Base-by-base conservation (phyloP, 192 early-diverging fungal species). In the Coemansia sp. region DNA sequence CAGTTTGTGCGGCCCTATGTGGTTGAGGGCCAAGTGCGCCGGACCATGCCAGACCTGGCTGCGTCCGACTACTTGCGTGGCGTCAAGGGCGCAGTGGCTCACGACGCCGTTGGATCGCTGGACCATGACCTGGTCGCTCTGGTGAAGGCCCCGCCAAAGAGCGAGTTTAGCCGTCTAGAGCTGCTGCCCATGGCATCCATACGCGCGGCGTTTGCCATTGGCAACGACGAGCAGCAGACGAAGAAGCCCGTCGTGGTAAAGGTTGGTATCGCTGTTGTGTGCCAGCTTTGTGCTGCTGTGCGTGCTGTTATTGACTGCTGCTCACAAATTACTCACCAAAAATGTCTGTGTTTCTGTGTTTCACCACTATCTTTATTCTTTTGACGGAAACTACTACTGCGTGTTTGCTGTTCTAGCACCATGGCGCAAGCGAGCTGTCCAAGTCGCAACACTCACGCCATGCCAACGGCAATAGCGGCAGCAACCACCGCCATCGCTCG, bases 131-230 rank as follows among this genome's bases (percentile, higher is more conserved):
- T 79, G 61, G 42, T 70, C 14, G 69, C 53, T 14, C 62, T 81
- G 68, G 73, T 74, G 58, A 57, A 75, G 78, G 71, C 64, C 1
- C 78, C 78, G 53, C 68, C 78, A 46, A 75, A 75, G 63, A 81
- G 65, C 63, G 68, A 81, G 68, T 59, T 75, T 64, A 69, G 68
- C 45, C 62, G 54, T 4, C 53, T 81, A 59, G 78, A 81, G 9
- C 20, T 65, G 58, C 41, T 81, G 40, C 73, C 78, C 4, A 51
- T 65, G 68, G 70, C 78, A 0, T 68, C 78, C 14, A 61, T 81
- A n/a, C 35, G 35, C 41, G 67, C 73, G 0, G 78, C 78, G 9
- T 75, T 81, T 41, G 58, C 62, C 53, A 49, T 78, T 19, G 60
- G 71, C 53, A 53, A 24, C 25, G 35, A 45, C 41, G 46, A 15